Base-by-base conservation (phyloP, 2,329 filamentous ascomycete species). In the Fusarium setosum region DNA sequence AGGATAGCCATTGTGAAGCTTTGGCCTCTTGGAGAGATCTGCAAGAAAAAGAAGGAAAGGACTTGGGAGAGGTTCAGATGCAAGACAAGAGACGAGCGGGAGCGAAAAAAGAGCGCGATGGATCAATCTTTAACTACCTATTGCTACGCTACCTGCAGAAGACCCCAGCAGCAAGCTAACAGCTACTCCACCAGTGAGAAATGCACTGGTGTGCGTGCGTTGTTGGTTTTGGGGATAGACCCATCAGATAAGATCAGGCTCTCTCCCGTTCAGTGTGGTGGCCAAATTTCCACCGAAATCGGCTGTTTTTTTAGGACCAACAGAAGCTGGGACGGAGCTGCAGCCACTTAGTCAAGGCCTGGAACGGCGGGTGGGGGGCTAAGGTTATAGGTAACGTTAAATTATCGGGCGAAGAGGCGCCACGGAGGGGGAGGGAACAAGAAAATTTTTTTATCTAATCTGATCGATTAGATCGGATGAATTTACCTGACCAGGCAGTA, bases 171-270 rank as follows among this genome's bases (percentile, higher is more conserved):
- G 31, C n/a, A 18, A 21, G 44, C 18, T 21, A 26, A 26, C 44
- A 17, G 29, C 32, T 32, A 26, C 32, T 26, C 20, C 32, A 47
- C 44, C 15, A n/a, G n/a, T n/a, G n/a, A n/a, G n/a, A n/a, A n/a
- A n/a, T n/a, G n/a, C n/a, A n/a, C n/a, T n/a, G n/a, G n/a, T n/a
- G n/a, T n/a, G n/a, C n/a, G n/a, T 23, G 4, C 31, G n/a, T 24
- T 56, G 34, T 37, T 23, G 31, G 17, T 18, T 18, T 34, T 21
- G 37, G 13, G 17, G 32, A 29, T 32, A 47, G 52, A 51, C 52
- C 53, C 56, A 69, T 69, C 67, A 53, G 67, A 69, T 69, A 69
- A 69, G 67, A 69, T 69, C 57, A 59, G 63, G 48, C 9, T n/a
- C 48, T 41, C 26, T 20, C 17, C 7, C n/a, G 24, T 15, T 45